Percentiles rank a stretch among this genome's conserved stretches.
Evolutionary conservation across 2,329 filamentous ascomycete genomes (phyloP).

Genomic region (Knufia petricola): DNA sequence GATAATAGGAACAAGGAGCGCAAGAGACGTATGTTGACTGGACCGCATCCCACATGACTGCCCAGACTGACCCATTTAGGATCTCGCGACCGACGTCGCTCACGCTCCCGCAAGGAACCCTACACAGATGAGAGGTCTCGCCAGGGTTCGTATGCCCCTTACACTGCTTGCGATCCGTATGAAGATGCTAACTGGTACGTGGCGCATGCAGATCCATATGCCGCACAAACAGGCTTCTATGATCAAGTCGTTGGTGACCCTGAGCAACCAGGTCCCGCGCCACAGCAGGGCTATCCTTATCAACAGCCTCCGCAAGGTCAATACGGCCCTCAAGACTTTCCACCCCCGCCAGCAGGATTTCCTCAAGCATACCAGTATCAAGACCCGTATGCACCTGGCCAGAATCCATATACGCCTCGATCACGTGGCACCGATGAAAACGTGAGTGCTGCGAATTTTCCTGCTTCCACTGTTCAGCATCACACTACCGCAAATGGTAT

Average conservation of each 20-base stretch:
- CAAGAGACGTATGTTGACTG: slow-evolving; percentile 25
- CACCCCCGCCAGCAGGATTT: slow-evolving; percentile 13
- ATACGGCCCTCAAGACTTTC: slow-evolving; percentile 13
- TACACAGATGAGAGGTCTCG: slow-evolving; percentile 3
- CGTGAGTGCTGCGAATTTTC: slow-evolving; percentile 38
- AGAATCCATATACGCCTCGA: slow-evolving; percentile 33
- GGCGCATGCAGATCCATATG: slow-evolving; percentile 28
- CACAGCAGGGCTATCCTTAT: neutral
- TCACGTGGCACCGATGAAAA: slow-evolving; percentile 39
- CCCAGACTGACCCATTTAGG: slow-evolving; percentile 7
- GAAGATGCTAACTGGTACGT: slow-evolving; percentile 30
- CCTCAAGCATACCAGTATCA: slow-evolving; percentile 14
- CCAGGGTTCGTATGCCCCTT: slow-evolving; percentile 9
- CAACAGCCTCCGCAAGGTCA: neutral
- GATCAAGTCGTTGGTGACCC: slow-evolving; percentile 27
- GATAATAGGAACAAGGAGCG: slow-evolving; percentile 46
- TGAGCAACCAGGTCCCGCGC: slow-evolving; percentile 30
- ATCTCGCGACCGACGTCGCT: neutral
- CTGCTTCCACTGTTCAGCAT: slow-evolving; percentile 28
- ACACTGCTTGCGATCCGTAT: slow-evolving; percentile 27
- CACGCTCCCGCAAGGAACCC: neutral
- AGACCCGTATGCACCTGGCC: slow-evolving; percentile 27
- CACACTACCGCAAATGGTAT: slow-evolving; percentile 33
- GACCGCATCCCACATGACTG: neutral
- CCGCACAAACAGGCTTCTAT: slow-evolving; percentile 29